phyloP scores from a whole-genome alignment of 2,329 filamentous ascomycete genomes.

The Chaetomium strumarium region DNA sequence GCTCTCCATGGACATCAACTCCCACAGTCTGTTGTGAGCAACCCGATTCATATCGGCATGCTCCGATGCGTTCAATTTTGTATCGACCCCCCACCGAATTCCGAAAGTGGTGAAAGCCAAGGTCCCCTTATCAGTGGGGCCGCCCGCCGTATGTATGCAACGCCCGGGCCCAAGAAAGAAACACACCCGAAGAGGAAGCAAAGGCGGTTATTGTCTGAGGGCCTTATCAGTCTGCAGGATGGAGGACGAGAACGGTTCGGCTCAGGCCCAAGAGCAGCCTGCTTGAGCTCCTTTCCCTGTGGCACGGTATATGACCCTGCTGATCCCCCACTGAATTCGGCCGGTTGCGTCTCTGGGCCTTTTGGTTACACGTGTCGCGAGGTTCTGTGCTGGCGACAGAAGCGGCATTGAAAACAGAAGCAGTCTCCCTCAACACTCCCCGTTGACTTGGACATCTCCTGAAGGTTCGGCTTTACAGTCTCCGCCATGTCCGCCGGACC shows the following conservation, averaged over 20 bases:
- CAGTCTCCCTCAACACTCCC: background rate
- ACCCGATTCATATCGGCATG: no score
- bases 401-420: background rate
- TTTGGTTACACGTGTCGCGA: background rate
- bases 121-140: slow-evolving; percentile 10
- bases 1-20: background rate
- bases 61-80: no score
- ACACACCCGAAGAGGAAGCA: slow-evolving; percentile 17
- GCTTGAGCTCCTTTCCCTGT: background rate
- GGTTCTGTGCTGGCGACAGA: background rate
- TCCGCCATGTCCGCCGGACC: slow-evolving; percentile 31
- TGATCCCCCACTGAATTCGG: background rate
- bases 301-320: slow-evolving; percentile 7
- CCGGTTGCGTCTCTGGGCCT: background rate
- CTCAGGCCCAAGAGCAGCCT: background rate
- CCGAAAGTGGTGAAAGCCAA: no score
- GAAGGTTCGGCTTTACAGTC: background rate
- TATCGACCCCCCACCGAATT: background rate
- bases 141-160: slow-evolving; percentile 6
- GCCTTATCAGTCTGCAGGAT: slow-evolving; percentile 18
- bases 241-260: background rate
- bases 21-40: background rate
- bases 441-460: background rate
- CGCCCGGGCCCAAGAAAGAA: slow-evolving; percentile 12
- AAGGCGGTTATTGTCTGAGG: slow-evolving; percentile 9